phyloP scores from a whole-genome alignment of 768 basidiomycete species.

The Rhodocollybia butyracea region DNA sequence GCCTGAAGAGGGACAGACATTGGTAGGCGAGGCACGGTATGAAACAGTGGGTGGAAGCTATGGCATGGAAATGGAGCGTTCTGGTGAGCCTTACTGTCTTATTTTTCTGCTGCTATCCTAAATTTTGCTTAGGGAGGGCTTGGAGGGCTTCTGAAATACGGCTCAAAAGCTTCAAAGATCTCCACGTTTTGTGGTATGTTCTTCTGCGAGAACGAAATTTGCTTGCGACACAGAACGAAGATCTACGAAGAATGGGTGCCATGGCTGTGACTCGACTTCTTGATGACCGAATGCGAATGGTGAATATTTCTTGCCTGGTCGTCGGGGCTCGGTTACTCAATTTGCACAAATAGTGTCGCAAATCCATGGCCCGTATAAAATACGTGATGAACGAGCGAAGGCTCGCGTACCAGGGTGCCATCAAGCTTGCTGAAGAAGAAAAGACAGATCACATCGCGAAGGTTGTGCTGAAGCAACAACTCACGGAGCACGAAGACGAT shows the following conservation, averaged over 20 bases:
- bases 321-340: constrained; percentile 6
- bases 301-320: constrained; percentile 20
- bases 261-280: constrained; percentile 13
- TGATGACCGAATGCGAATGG: constrained; percentile 39
- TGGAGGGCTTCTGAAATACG: constrained; percentile 88
- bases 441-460: constrained; percentile 25
- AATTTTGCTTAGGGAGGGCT: constrained; percentile 63
- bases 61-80: constrained; percentile 4
- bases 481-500: constrained; percentile 11
- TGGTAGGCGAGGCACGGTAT: constrained; percentile 8
- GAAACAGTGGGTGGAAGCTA: constrained; percentile 6
- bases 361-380: constrained; percentile 97
- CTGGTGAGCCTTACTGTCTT: constrained; percentile 13
- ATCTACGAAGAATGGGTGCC: constrained; percentile 62
- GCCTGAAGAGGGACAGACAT: background rate
- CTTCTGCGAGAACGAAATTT: constrained; percentile 86
- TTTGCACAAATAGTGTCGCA: constrained; percentile 62
- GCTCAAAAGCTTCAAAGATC: constrained; percentile 86
- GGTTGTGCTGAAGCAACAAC: constrained; percentile 25
- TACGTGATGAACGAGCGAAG: constrained; percentile 88
- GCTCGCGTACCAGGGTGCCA: constrained; percentile 74
- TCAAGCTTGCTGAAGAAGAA: constrained; percentile 37
- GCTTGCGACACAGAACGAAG: constrained; percentile 83
- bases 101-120: constrained; percentile 50
- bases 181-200: constrained; percentile 95